Percentiles rank a stretch among this genome's conserved stretches.
These are phyloP conservation scores for Polychaeton citri DNA, from an alignment of 2,329 filamentous ascomycete genomes.

Conservation along the genomic window DNA sequence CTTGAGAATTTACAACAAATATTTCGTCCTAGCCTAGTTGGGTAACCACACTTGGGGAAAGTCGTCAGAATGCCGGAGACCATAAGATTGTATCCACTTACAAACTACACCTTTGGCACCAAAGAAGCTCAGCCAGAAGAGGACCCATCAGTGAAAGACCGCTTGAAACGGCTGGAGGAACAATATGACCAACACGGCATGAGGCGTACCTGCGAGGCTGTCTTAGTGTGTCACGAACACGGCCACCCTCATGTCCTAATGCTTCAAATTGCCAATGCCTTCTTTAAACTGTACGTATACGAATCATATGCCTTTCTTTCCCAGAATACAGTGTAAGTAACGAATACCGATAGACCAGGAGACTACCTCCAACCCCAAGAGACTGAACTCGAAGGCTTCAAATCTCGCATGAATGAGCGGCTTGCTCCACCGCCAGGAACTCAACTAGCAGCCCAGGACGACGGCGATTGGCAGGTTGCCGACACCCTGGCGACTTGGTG, in stretches of 20 bases:
- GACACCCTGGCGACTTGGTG: conserved; percentile 97
- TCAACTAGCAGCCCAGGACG: conserved; percentile 62
- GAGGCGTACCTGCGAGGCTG: conserved; percentile 92
- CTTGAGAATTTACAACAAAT: no score
- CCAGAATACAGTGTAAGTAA: not conserved
- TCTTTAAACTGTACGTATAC: conserved; percentile 73
- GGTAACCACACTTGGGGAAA: no score
- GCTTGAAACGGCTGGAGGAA: conserved; percentile 87
- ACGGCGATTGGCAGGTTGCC: conserved; percentile 72
- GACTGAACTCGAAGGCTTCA: conserved; percentile 91
- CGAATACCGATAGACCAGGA: conserved; percentile 48
- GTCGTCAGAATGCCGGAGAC: conserved; percentile 69
- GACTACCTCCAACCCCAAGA: conserved; percentile 86
- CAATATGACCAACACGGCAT: conserved; percentile 88
- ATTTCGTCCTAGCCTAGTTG: no score
- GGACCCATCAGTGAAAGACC: conserved; percentile 86
- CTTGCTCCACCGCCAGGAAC: conserved; percentile 74
- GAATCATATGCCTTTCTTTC: not conserved
- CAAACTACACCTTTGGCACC: conserved; percentile 97
- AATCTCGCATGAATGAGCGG: conserved; percentile 78
- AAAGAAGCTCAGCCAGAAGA: conserved; percentile 98
- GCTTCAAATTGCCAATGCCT: conserved; percentile 98
- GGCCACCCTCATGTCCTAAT: conserved; percentile 98
- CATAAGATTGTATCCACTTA: conserved; percentile 75
- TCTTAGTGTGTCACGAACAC: conserved; percentile 96